These are phyloP conservation scores for Suillus clintonianus DNA, from an alignment of 768 basidiomycete genomes.

Conservation along the genomic window DNA sequence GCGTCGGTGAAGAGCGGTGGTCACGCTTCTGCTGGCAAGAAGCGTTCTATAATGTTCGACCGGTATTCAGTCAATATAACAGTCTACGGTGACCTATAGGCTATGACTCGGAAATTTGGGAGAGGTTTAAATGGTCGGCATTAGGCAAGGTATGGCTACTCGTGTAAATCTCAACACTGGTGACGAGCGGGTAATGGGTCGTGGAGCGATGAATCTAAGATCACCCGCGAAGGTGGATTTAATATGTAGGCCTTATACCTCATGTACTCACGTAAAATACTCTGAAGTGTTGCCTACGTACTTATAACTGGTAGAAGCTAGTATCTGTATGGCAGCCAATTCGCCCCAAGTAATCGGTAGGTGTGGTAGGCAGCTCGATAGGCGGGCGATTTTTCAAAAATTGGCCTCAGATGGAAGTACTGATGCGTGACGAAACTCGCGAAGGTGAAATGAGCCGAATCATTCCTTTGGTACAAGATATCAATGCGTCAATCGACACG, in stretches of 20 bases:
- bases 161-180: neutral
- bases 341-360: neutral
- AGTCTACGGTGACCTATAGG: neutral
- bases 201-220: neutral
- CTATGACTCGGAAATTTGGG: neutral
- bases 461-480: neutral
- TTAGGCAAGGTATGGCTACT: neutral
- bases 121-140: neutral
- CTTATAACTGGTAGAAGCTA: neutral
- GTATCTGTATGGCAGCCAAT: neutral
- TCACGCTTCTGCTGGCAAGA: neutral
- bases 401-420: neutral
- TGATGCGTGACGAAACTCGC: neutral
- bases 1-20: neutral
- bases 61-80: slow-evolving; percentile 2
- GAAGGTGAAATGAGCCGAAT: neutral
- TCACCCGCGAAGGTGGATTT: neutral
- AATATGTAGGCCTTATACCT: neutral
- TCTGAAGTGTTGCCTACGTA: neutral
- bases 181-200: neutral
- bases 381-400: neutral
- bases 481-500: neutral
- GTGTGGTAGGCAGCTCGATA: neutral
- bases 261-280: neutral
- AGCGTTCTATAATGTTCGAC: neutral